Base-by-base conservation (phyloP, 257 asterid genomes). In the Lavandula angustifolia region DNA sequence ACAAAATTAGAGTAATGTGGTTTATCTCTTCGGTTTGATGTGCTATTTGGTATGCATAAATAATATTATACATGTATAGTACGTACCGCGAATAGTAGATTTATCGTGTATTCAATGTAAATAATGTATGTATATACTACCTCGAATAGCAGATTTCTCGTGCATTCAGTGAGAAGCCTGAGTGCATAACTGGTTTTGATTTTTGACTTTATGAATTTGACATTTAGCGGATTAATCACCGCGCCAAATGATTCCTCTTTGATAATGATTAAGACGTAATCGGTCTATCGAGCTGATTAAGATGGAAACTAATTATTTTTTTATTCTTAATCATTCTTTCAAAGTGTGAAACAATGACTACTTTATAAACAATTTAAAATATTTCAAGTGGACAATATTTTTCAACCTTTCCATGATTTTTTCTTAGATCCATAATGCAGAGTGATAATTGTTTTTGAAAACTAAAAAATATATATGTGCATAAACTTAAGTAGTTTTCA, bases 221-320 rank as follows among this genome's bases (percentile, higher is more conserved):
- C 13, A 13, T 11, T 43, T 11, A 58, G 67, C 62, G 57, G 68
- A 51, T 49, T 72, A 42, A 50, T 38, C 35, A 50, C 3, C 68
- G 43, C 18, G 17, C 35, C 12, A 38, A 57, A 57, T 37, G 16
- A 56, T 56, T 33, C 48, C 2, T 34, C 42, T 71, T 37, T 54
- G 38, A 35, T 43, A 41, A 3, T 72, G 77, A 73, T 73, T 73
- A 66, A 18, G 73, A 66, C 60, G 29, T 51, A 7, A 66, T 61
- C 8, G 35, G 69, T 66, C 73, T 42, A 60, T 73, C 62, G 5
- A 52, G n/a, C 47, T 66, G 69, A 73, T 73, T 58, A 66, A 1
- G 64, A 73, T 55, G 31, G 54, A 12, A 17, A 57, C 4, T 57
- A 38, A 37, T 37, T 18, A 49, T 29, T 65, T 57, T 38, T 37